These are phyloP conservation scores for Metarhizium robertsii DNA, from an alignment of 2,329 filamentous ascomycete species.

Conservation along the genomic window DNA sequence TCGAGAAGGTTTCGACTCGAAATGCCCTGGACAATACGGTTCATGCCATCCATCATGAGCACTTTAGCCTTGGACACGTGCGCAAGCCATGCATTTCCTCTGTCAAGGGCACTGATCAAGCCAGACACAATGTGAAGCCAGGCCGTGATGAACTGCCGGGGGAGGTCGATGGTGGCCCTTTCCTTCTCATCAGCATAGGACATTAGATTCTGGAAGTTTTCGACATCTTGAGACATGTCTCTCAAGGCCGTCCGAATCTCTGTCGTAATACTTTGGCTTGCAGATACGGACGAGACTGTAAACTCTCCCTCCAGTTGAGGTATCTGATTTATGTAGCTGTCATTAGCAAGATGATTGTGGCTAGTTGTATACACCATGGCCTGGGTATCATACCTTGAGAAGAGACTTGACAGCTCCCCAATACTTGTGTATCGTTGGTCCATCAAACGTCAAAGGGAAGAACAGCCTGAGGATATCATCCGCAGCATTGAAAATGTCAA, in stretches of 20 bases:
- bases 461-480: constrained; percentile 33
- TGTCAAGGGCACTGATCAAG: constrained; percentile 19
- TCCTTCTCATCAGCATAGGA: constrained; percentile 17
- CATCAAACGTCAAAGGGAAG: constrained; percentile 25
- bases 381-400: constrained; percentile 16
- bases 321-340: constrained; percentile 4
- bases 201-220: constrained; percentile 20
- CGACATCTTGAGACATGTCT: constrained; percentile 15
- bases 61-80: constrained; percentile 21
- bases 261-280: constrained; percentile 3
- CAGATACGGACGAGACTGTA: background rate
- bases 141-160: constrained; percentile 26
- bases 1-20: constrained; percentile 23
- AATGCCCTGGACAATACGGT: constrained; percentile 24
- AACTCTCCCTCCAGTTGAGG: constrained; percentile 5
- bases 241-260: constrained; percentile 10
- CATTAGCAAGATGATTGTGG: background rate
- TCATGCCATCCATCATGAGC: constrained; percentile 25
- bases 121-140: constrained; percentile 34
- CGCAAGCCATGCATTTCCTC: constrained; percentile 14
- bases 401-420: constrained; percentile 31
- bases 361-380: background rate
- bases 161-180: constrained; percentile 21
- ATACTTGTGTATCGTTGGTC: constrained; percentile 29
- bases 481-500: constrained; percentile 31